Evolutionary conservation across 2,329 filamentous ascomycete genomes (phyloP), one percentile per base, ranked within the genome.

Genomic region (Drechmeria coniospora): DNA sequence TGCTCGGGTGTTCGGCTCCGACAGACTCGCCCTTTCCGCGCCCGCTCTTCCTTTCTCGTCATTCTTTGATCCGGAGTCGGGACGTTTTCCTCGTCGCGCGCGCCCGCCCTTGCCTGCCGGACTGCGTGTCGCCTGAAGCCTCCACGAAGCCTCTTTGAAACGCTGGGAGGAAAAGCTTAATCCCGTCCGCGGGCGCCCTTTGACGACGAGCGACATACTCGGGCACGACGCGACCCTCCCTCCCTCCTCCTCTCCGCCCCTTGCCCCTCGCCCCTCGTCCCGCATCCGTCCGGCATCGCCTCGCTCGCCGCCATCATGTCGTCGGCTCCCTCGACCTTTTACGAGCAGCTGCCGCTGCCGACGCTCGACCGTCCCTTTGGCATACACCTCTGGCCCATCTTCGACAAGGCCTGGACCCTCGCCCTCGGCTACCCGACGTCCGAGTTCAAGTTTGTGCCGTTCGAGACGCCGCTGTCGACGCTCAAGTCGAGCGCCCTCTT

Each of bases 341-440:
- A 56, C 56, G 61, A 68, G 47, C 56, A 66, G 43, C 45, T 74
- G 36, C 66, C 81, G 50, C 51, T 74, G 41, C 87, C 87, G 31
- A 83, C 83, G 36, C 66, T 95, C 56, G 86, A 94, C 53, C 74
- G 80, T 39, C 87, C 87, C 19, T 95, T 95, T 47, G 90, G 87
- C 53, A 63, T 95, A 42, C 67, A 80, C 38, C 61, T 94, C 55
- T 95, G 90, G 90, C 83, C 87, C 44, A 74, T 92, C 57, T 95
- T 95, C 69, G 79, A 78, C 61, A 82, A 84, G 63, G 75, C 66
- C 43, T 95, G 79, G 59, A 77, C 79, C 51, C 54, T 65, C 32
- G 63, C 83, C 38, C 68, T 69, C 32, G 87, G 87, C 46, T 92
- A 87, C 57, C 75, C 81, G 38, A 76, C 80, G 36, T 74, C 82